phyloP scores from a whole-genome alignment of 164 flowering plant genomes.

The Stephania yunnanensis region DNA sequence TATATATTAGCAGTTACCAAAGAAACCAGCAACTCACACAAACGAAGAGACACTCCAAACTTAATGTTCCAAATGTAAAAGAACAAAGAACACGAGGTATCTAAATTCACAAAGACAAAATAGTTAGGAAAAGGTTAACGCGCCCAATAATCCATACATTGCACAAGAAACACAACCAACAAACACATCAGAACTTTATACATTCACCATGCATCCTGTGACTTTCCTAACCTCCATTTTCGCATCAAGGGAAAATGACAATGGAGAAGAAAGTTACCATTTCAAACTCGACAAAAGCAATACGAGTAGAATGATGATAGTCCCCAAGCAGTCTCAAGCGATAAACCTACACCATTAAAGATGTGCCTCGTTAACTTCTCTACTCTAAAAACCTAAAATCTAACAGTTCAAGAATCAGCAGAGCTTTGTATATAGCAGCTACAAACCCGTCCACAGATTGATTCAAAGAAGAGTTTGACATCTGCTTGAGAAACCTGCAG shows the following conservation, averaged over 20 bases:
- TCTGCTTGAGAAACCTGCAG: conserved; percentile 71
- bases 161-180: background rate
- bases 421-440: background rate
- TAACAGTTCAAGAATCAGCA: conserved; percentile 3
- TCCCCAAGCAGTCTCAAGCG: conserved; percentile 79
- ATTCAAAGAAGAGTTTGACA: conserved; percentile 67
- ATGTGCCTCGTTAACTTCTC: conserved; percentile 2
- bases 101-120: background rate
- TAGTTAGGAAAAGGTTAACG: background rate
- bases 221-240: background rate
- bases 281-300: conserved; percentile 82
- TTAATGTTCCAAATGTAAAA: background rate
- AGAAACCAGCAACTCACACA: background rate
- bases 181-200: background rate
- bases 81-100: background rate
- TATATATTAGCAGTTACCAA: background rate
- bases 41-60: background rate
- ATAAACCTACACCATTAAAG: conserved; percentile 43
- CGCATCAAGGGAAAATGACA: background rate
- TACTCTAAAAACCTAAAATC: background rate
- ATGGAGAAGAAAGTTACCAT: conserved; percentile 32
- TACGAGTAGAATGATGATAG: conserved; percentile 72
- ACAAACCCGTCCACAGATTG: conserved; percentile 77
- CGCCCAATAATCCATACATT: background rate
- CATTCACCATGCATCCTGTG: background rate